Evolutionary conservation across 129 eudicot genomes (phyloP), one percentile per base, ranked within the genome.

Genomic region (carrot (Daucus carota)): DNA sequence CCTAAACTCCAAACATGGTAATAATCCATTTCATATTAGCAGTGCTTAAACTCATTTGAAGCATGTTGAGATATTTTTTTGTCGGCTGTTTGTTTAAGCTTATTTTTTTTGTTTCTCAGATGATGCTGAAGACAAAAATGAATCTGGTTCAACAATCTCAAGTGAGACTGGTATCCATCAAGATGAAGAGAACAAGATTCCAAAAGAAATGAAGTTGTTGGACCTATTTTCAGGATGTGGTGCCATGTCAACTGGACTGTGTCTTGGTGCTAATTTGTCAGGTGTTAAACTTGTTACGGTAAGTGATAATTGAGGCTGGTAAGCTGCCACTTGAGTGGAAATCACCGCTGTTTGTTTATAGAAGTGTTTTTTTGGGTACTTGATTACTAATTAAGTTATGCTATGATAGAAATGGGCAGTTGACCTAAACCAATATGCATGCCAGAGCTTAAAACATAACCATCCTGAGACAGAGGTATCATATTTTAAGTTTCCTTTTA

Each of bases 181-280:
- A 47, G 63, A 20, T 73, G 76, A 74, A 60, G 80, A 68, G 28
- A 59, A 60, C 0, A 41, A 72, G 26, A 34, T 5, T 1, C 34
- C 80, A 34, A 17, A 28, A 12, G 90, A 80, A 52, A 80, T 81
- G 81, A 84, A 81, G 22, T 31, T 91, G 75, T 63, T 95, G 18
- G 99, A 91, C 50, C 81, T 95, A 3, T 95, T 91, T 47, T 80
- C 92, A n/a, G 99, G 99, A 13, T 95, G 99, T 72, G 99, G 99
- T 73, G 99, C 88, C 2, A 95, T 95, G 97, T 95, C 99, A 24
- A 95, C 99, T 1, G 99, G 99, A 86, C 86, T 95, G 14, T 87
- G 96, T 70, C 86, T 91, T 33, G 99, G 99, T 33, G 96, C 97
- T 46, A 17, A 84, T 89, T 26, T 87, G 76, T 72, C 77, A 5